phyloP scores from a whole-genome alignment of 2,329 filamentous ascomycete genomes.

The Fusarium penzigii region DNA sequence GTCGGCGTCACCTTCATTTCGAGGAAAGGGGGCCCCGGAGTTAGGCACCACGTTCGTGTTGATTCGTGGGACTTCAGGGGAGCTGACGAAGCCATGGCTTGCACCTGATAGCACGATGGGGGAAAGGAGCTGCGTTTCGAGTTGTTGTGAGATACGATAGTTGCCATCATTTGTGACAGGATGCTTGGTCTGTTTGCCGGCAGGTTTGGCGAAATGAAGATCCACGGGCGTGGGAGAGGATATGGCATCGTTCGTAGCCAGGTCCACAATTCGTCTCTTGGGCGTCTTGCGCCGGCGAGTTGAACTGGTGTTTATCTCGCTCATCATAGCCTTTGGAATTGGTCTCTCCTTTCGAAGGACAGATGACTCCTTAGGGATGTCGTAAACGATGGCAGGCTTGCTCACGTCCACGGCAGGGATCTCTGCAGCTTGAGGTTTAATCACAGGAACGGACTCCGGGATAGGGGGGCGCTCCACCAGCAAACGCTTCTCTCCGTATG shows the following conservation, averaged over 20 bases:
- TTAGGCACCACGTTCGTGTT: constrained; percentile 25
- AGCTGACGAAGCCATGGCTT: constrained; percentile 27
- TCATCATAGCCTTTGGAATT: constrained; percentile 52
- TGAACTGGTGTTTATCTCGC: constrained; percentile 59
- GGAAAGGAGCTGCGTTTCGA: constrained; percentile 39
- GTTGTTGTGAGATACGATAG: constrained; percentile 47
- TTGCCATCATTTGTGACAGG: constrained; percentile 34
- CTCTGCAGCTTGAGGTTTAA: constrained; percentile 68
- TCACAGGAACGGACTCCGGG: constrained; percentile 72
- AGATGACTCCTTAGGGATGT: constrained; percentile 48
- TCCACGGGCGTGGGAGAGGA: constrained; percentile 34
- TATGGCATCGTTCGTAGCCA: constrained; percentile 54
- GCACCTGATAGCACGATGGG: constrained; percentile 35
- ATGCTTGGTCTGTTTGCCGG: constrained; percentile 19
- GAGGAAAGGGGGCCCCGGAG: constrained; percentile 17
- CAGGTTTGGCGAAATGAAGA: constrained; percentile 18
- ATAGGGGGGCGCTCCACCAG: constrained; percentile 81
- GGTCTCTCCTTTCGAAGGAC: constrained; percentile 63
- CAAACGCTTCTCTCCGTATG: constrained; percentile 81
- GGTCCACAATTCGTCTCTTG: constrained; percentile 65
- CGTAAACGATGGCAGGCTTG: constrained; percentile 64
- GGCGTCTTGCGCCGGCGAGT: constrained; percentile 61
- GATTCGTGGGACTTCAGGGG: constrained; percentile 28
- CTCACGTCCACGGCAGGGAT: constrained; percentile 64
- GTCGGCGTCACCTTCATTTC: constrained; percentile 20